Conservation (phyloP, 2,329 filamentous ascomycete genomes). For the Helotiales sp. region DNA sequence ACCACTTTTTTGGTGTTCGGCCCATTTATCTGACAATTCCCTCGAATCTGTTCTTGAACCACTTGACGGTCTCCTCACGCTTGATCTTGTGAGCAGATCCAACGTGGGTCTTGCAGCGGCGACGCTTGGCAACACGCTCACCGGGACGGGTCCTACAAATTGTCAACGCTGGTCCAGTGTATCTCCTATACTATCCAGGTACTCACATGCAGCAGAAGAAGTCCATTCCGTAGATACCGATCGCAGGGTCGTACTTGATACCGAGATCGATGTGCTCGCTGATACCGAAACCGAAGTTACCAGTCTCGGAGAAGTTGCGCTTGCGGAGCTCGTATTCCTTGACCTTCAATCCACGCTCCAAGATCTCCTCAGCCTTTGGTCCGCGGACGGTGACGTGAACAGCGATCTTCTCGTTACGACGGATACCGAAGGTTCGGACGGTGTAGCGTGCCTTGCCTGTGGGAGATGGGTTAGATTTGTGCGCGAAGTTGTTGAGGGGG, state of each 20-base stretch:
- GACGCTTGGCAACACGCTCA: constrained; percentile 95
- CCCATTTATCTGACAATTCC: constrained; percentile 92
- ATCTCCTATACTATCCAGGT: not conserved
- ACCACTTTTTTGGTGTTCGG: not conserved
- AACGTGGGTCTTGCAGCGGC: constrained; percentile 85
- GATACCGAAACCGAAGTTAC: constrained; percentile 99
- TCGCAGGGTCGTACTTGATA: constrained; percentile 99
- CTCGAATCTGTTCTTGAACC: constrained; percentile 72
- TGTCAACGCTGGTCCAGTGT: constrained; percentile 20
- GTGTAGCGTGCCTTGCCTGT: constrained; percentile 99
- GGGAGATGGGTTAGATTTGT: constrained; percentile 27
- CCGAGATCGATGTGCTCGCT: constrained; percentile 99
- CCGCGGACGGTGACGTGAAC: constrained; percentile 99
- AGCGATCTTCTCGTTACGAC: constrained; percentile 99
- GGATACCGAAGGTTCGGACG: constrained; percentile 99
- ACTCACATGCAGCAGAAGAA: constrained; percentile 99
- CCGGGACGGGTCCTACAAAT: constrained; percentile 83
- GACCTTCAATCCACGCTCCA: constrained; percentile 99
- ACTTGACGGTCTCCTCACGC: constrained; percentile 95
- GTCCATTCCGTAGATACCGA: constrained; percentile 99
- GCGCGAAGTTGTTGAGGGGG: constrained; percentile 24
- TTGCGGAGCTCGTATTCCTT: constrained; percentile 99
- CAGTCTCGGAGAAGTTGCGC: constrained; percentile 99
- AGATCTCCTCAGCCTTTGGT: constrained; percentile 99
- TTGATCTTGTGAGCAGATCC: constrained; percentile 91